These are phyloP conservation scores for Didymella exigua DNA, from an alignment of 2,329 filamentous ascomycete species.

Conservation along the genomic window DNA sequence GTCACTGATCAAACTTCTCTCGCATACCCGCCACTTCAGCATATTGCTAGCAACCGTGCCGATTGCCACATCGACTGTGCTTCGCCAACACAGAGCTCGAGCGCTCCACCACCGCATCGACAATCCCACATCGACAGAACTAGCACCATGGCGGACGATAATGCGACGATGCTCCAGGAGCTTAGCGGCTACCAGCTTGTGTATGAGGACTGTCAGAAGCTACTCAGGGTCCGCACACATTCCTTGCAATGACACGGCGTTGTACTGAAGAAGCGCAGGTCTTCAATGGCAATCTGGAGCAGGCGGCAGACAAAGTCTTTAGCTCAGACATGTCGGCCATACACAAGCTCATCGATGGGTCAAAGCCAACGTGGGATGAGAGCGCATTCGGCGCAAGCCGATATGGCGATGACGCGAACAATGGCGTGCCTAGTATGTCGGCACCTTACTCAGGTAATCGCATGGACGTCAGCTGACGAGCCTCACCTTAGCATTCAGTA, in stretches of 20 bases:
- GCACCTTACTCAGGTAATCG: conserved; percentile 3
- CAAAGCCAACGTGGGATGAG: conserved; percentile 39
- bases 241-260: neutral
- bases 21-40: neutral
- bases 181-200: conserved; percentile 8
- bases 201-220: conserved; percentile 8
- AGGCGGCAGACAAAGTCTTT: conserved; percentile 34
- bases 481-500: conserved; percentile 38
- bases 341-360: conserved; percentile 28
- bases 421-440: conserved; percentile 34
- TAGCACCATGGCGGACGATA: conserved; percentile 1
- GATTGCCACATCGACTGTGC: conserved; percentile 6
- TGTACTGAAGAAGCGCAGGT: conserved; percentile 21
- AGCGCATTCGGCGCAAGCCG: conserved; percentile 38
- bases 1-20: neutral
- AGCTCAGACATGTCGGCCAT: conserved; percentile 24
- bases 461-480: conserved; percentile 20
- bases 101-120: neutral
- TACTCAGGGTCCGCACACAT: conserved; percentile 13
- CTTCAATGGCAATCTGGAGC: conserved; percentile 30
- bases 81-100: neutral
- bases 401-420: conserved; percentile 36
- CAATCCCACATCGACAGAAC: conserved; percentile 1
- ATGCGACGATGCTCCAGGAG: conserved; percentile 12
- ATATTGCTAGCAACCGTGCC: conserved; percentile 1